Evolutionary conservation across 441 rosid genomes (phyloP), one percentile per base, ranked within the genome.

Genomic region (Gossypium lobatum): DNA sequence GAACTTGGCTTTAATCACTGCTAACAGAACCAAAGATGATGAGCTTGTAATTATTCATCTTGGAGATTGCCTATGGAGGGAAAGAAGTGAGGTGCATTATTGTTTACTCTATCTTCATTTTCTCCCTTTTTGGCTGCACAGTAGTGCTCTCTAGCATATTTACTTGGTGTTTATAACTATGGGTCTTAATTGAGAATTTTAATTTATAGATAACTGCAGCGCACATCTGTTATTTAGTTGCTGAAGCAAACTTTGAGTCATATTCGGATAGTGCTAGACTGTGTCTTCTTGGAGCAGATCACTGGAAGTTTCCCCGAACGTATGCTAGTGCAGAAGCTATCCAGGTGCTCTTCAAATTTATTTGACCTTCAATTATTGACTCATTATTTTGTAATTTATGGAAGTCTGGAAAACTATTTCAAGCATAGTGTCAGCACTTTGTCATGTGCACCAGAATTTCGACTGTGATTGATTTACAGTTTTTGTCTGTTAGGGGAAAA

Each of bases 21-120:
- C 97, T 73, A 96, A 96, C 82, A 88, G 99, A 81, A 96, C 98
- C 59, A 83, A 92, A 77, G 97, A 87, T 81, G 98, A 96, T 57
- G 99, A 93, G 75, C 96, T 92, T 81, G 99, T 96, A 78, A 86
- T 96, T 71, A 85, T 91, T 71, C 99, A 96, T 82, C 98, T 96
- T 23, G 99, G 99, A 64, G 99, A 96, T 87, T 87, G 94, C 86
- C 74, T 96, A 65, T 96, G 97, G 99, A 96, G 86, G 89, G 99
- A 96, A 72, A 86, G 89, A 81, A 88, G 97, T 80, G 97, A 93
- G 98, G 99, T 96, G 79, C 63, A 75, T 65, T 72, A 16, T 42
- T 76, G 25, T 63, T 18, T 72, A 70, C 59, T 72, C 53, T 25
- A 20, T 48, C 64, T 53, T 13, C 26, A 31, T 63, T 64, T 64